These are phyloP conservation scores for Cucurbita maxima DNA, from an alignment of 306 rosid genomes.

Conservation along the genomic window DNA sequence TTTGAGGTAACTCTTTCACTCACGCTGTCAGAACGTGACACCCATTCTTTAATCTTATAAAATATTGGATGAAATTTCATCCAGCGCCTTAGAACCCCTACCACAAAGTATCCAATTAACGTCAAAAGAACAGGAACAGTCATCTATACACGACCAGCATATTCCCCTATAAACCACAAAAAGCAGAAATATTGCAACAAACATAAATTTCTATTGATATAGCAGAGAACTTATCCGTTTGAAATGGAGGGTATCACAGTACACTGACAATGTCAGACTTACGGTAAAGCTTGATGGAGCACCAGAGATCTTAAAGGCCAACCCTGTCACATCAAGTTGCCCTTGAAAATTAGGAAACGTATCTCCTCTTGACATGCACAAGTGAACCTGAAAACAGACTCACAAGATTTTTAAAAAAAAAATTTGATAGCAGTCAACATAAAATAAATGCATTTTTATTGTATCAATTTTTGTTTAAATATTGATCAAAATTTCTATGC, in stretches of 20 bases:
- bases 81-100: background rate
- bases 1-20: background rate
- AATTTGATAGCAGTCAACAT: background rate
- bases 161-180: background rate
- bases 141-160: background rate
- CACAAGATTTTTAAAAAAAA: background rate
- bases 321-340: conserved; percentile 68
- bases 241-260: background rate
- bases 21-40: background rate
- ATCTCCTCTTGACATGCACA: conserved; percentile 85
- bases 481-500: background rate
- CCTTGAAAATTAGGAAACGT: conserved; percentile 81
- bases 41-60: background rate
- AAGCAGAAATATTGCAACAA: background rate
- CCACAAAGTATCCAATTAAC: background rate
- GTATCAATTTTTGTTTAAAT: background rate
- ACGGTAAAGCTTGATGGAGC: conserved; percentile 85
- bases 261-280: conserved; percentile 16
- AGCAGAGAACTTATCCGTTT: background rate
- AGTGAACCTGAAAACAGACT: conserved; percentile 50
- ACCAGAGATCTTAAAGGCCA: conserved; percentile 61
- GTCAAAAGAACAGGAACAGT: background rate
- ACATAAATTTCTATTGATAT: background rate
- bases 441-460: background rate
- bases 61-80: background rate